phyloP scores from a whole-genome alignment of 495 filamentous ascomycete genomes.

The Lasiosphaeris hirsuta region DNA sequence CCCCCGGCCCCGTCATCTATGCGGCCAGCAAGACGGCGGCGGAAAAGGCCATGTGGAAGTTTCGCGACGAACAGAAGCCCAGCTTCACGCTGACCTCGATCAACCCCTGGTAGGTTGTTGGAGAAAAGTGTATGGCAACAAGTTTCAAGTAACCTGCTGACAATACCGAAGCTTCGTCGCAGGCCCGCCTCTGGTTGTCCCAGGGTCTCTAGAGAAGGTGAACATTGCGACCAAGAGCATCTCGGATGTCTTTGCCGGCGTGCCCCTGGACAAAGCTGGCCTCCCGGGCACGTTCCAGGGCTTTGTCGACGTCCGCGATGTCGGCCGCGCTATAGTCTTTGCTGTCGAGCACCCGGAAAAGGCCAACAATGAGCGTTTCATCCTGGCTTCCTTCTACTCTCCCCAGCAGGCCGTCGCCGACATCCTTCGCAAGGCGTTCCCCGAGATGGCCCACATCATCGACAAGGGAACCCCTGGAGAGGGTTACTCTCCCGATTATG shows the following conservation, averaged over 20 bases:
- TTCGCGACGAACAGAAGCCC: conserved; percentile 46
- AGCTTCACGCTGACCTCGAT: conserved; percentile 49
- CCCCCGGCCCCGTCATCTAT: conserved; percentile 42
- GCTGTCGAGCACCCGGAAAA: conserved; percentile 33
- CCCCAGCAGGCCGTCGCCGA: conserved; percentile 39
- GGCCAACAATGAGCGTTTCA: conserved; percentile 36
- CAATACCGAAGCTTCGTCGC: conserved; percentile 21
- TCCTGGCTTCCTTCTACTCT: conserved; percentile 23
- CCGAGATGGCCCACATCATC: conserved; percentile 33
- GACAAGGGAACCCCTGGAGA: conserved; percentile 34
- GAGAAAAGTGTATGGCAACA: too few species aligned
- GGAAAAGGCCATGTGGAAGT: conserved; percentile 53
- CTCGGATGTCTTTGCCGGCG: conserved; percentile 25
- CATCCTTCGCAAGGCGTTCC: conserved; percentile 36
- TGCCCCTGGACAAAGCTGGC: conserved; percentile 5
- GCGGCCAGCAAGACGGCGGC: conserved; percentile 52
- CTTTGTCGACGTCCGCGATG: conserved; percentile 45
- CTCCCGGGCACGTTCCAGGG: conserved; percentile 15
- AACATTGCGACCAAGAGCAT: conserved; percentile 19
- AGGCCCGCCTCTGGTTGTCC: conserved; percentile 30
- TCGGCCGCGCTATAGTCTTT: conserved; percentile 38
- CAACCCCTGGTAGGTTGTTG: conserved; percentile 35
- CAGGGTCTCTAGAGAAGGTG: conserved; percentile 16
- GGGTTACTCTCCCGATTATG: conserved; percentile 30
- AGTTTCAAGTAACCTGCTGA: too few species aligned